These are phyloP conservation scores for Tulasnella sp. DNA, from an alignment of 768 basidiomycete species.

Conservation along the genomic window DNA sequence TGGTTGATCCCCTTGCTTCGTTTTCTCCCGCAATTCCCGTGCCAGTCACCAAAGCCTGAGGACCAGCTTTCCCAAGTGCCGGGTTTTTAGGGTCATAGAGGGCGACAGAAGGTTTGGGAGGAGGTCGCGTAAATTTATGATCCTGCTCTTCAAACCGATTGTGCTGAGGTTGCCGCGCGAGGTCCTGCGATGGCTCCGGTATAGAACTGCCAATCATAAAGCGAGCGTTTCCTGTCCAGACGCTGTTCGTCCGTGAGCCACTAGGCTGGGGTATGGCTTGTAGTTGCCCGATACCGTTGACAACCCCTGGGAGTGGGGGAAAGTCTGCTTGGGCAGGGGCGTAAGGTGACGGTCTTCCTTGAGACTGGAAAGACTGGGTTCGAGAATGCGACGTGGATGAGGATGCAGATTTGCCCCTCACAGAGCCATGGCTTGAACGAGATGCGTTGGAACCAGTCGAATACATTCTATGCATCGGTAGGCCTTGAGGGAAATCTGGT, in stretches of 20 bases:
- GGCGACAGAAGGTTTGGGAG: not conserved
- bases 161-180: not conserved
- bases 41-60: not conserved
- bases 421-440: slow-evolving; percentile 6
- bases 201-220: not conserved
- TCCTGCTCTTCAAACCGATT: slow-evolving; percentile 2
- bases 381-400: slow-evolving; percentile 17
- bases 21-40: not conserved
- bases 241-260: not conserved
- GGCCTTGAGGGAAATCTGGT: slow-evolving; percentile 84
- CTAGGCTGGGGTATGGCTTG: not conserved
- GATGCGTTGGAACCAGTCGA: slow-evolving; percentile 7
- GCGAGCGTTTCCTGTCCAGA: not conserved
- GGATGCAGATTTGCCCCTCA: slow-evolving; percentile 6
- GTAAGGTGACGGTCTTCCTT: slow-evolving; percentile 2
- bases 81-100: not conserved
- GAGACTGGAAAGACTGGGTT: slow-evolving; percentile 14
- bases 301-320: slow-evolving; percentile 5
- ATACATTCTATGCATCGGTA: slow-evolving; percentile 28
- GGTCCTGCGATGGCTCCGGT: not conserved
- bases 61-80: not conserved
- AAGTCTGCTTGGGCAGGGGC: slow-evolving; percentile 10
- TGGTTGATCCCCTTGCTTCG: not conserved
- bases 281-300: not conserved
- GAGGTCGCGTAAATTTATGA: not conserved